These are phyloP conservation scores for Exophiala calicioides DNA, from an alignment of 2,329 filamentous ascomycete genomes.

Conservation along the genomic window DNA sequence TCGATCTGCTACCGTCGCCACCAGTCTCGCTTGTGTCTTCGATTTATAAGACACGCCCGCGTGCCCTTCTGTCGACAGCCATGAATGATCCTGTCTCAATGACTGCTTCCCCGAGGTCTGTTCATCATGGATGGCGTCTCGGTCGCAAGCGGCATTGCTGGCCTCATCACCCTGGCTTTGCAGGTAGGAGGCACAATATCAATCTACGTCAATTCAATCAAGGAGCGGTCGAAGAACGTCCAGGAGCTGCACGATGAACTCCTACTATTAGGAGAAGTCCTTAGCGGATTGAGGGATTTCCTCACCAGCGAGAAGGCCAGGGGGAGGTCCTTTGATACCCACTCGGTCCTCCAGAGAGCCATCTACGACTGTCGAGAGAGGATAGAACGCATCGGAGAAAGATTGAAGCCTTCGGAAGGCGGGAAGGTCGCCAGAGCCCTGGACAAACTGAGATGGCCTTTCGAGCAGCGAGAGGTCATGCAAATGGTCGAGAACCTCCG, in stretches of 20 bases:
- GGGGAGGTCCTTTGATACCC: constrained; percentile 19
- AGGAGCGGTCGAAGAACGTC: constrained; percentile 28
- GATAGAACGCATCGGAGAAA: constrained; percentile 30
- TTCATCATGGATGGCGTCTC: constrained; percentile 26
- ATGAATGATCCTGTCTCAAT: constrained; percentile 6
- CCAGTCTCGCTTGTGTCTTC: constrained; percentile 5
- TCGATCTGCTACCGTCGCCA: constrained; percentile 1
- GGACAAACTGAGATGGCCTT: constrained; percentile 30
- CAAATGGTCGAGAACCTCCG: constrained; percentile 26
- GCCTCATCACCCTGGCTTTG: constrained; percentile 25
- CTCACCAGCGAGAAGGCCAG: constrained; percentile 19
- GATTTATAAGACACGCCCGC: constrained; percentile 9
- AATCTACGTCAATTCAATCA: constrained; percentile 26
- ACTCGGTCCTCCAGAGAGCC: constrained; percentile 27
- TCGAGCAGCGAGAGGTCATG: constrained; percentile 29
- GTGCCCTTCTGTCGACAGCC: neutral
- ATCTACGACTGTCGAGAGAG: constrained; percentile 24
- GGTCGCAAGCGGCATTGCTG: constrained; percentile 28
- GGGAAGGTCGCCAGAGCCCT: constrained; percentile 22
- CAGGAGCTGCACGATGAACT: constrained; percentile 29
- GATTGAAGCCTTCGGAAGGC: constrained; percentile 20
- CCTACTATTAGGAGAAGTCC: constrained; percentile 25
- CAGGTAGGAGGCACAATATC: constrained; percentile 23
- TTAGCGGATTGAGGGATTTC: constrained; percentile 27
- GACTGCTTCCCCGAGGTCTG: neutral